phyloP scores from a whole-genome alignment of 176 grass and related monocot species.

The Cenchrus americanus region DNA sequence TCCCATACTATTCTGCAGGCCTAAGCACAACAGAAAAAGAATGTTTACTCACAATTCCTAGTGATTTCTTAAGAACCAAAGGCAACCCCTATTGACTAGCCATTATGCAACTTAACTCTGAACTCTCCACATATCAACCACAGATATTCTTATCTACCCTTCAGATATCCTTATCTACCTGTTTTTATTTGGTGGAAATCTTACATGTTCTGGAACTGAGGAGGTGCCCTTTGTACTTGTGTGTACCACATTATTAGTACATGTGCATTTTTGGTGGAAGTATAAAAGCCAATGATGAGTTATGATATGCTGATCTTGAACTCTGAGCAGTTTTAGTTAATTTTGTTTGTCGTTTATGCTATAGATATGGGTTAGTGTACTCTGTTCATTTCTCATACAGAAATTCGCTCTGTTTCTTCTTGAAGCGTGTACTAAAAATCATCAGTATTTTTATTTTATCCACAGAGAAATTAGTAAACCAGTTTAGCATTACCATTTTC shows the following conservation, averaged over 20 bases:
- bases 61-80: not conserved
- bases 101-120: not conserved
- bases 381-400: not conserved
- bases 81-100: not conserved
- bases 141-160: not conserved
- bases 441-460: not conserved
- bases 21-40: not conserved
- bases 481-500: not conserved
- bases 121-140: constrained; percentile 12
- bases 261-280: not conserved
- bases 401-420: not conserved
- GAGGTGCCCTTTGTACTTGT: not conserved
- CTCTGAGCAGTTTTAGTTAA: not conserved
- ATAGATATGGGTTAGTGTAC: not conserved
- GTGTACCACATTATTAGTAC: not conserved
- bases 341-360: not conserved
- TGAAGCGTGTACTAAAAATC: constrained; percentile 3
- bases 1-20: not conserved
- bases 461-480: not conserved
- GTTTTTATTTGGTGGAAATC: not conserved
- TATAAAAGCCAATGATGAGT: not conserved
- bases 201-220: not conserved
- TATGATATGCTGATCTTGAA: not conserved
- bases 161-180: not conserved
- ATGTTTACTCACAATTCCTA: not conserved